Evolutionary conservation across 495 filamentous ascomycete genomes (phyloP).

Genomic region (Aspergillus saccharolyticus): DNA sequence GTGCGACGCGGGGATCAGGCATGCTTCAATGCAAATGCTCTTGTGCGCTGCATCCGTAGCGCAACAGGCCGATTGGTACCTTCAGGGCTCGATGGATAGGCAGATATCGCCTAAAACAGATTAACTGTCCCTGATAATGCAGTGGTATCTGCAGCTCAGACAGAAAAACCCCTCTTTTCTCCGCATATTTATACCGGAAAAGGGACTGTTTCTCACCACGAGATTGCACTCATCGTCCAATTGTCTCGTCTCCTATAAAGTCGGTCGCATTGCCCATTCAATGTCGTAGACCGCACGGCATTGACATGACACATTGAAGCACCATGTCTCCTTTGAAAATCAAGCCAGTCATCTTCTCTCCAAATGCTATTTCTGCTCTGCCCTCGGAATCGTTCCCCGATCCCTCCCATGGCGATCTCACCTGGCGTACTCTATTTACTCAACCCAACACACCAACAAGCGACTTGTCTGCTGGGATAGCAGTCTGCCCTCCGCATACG

Average conservation of each 20-base stretch:
- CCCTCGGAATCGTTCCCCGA: conserved; percentile 20
- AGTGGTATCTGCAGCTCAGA: no score
- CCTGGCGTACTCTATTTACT: conserved; percentile 37
- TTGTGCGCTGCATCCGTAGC: conserved; percentile 60
- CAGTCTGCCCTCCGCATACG: conserved; percentile 19
- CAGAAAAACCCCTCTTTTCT: neutral
- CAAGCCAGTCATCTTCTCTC: neutral
- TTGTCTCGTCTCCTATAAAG: neutral
- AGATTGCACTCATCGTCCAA: neutral
- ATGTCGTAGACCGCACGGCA: neutral
- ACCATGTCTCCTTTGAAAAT: neutral
- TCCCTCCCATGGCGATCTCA: conserved; percentile 16
- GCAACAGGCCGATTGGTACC: conserved; percentile 54
- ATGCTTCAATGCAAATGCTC: conserved; percentile 46
- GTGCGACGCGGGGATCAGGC: conserved; percentile 12
- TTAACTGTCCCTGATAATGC: no score
- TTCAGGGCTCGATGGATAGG: no score
- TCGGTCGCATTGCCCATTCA: neutral
- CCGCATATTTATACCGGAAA: neutral
- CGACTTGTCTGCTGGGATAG: conserved; percentile 31
- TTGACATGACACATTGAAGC: no score
- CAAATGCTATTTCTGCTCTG: neutral
- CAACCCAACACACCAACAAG: conserved; percentile 20
- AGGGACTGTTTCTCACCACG: neutral
- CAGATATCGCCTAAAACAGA: conserved; percentile 11